These are phyloP conservation scores for Tuber indicum DNA, from an alignment of 495 filamentous ascomycete genomes.

Conservation along the genomic window DNA sequence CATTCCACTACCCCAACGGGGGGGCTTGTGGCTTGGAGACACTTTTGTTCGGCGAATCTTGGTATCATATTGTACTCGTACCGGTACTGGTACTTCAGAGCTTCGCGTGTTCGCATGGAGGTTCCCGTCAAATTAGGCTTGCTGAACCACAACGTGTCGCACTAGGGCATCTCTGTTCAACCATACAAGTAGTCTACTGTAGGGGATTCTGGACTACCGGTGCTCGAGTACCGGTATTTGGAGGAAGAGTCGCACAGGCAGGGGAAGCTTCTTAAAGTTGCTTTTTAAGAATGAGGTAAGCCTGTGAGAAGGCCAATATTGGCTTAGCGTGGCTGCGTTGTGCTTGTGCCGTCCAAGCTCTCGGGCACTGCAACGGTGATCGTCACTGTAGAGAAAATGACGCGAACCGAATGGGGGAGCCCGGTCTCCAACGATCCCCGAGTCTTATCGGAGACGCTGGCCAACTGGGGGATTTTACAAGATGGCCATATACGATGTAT, in stretches of 20 bases:
- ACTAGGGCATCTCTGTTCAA: not conserved
- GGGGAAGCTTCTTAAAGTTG: not conserved
- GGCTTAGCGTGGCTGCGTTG: constrained; percentile 16
- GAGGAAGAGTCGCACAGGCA: constrained; percentile 22
- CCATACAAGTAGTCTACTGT: not conserved
- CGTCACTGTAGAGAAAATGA: constrained; percentile 8
- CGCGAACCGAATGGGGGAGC: not conserved
- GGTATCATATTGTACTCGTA: not conserved
- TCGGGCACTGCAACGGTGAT: constrained; percentile 30
- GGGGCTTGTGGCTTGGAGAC: not conserved
- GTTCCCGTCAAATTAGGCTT: not conserved
- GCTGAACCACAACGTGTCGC: not conserved
- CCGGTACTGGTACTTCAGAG: not conserved
- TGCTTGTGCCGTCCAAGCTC: constrained; percentile 14
- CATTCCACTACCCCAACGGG: not conserved
- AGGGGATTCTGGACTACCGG: constrained; percentile 3
- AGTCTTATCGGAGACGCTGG: not conserved
- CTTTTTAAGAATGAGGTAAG: constrained; percentile 32
- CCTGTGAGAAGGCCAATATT: constrained; percentile 13
- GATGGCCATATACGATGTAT: not conserved
- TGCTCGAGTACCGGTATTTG: too few species aligned
- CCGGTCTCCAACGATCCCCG: not conserved
- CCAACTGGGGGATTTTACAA: not conserved
- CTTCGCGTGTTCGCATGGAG: not conserved
- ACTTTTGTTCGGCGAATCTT: not conserved